Base-by-base conservation (phyloP, 495 filamentous ascomycete genomes). In the Penicillium turbatum region DNA sequence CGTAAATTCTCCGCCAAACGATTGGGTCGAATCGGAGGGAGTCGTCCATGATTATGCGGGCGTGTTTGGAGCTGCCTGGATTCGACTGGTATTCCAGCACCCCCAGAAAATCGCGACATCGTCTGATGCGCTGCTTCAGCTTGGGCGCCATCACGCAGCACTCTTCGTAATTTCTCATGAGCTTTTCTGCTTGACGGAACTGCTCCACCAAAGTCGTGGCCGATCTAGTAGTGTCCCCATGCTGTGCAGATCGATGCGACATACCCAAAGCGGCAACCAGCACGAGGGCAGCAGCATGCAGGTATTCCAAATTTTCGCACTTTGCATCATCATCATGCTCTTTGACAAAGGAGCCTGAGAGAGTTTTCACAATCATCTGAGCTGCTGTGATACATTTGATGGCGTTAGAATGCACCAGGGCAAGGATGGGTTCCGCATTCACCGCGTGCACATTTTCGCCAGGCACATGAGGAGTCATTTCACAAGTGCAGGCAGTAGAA, bases 341-440 rank as follows among this genome's bases (percentile, higher is more conserved):
- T 1, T 30, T 32, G 5, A 2, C n/a, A 8, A 54, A 16, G 0
- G 35, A 24, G 0, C 10, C 35, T 1, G 27, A 17, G 5, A 40
- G 6, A 45, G 27, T 29, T 27, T 54, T 19, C 9, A 43, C 16
- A 52, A 51, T 27, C 19, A 56, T 19, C 16, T 45, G 32, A 0
- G 55, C 58, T 0, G 53, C 55, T 0, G n/a, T 17, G 3, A 59
- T 17, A 36, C 62, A 61, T 27, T 57, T 61, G 45, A 58, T 16
- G 6, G 57, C 55, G 0, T 47, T 21, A 21, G 58, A 55, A 6
- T 55, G 50, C 13, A 58, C 34, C 7, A 64, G 2, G 19, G 32
- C 38, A 10, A 46, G 48, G 5, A 43, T 9, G 6, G 47, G 31
- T 6, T 57, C 55, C 3, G 44, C 38, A 21, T 61, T 45, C 1